phyloP scores from a whole-genome alignment of 2,329 filamentous ascomycete species.

The Gaeumannomyces sp. region DNA sequence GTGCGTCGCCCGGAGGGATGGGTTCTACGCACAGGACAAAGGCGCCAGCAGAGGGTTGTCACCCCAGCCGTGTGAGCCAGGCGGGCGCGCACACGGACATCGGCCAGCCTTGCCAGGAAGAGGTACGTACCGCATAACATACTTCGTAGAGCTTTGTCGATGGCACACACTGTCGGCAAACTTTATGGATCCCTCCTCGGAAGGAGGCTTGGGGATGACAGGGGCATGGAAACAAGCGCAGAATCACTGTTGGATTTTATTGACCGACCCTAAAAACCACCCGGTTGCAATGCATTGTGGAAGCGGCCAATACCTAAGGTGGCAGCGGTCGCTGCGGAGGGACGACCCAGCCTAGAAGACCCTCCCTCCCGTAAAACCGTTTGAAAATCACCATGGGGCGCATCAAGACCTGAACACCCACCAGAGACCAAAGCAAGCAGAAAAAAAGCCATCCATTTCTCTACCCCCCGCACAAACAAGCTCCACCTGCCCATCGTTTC shows the following conservation, averaged over 20 bases:
- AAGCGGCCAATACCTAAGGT: conserved; percentile 10
- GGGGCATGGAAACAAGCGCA: not conserved
- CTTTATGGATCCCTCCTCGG: not conserved
- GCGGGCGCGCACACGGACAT: not conserved
- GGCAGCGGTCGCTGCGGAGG: conserved; percentile 2
- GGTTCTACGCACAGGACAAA: not conserved
- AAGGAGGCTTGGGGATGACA: no score
- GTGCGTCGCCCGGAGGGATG: not conserved
- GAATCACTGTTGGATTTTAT: conserved; percentile 12
- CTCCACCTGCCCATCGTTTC: not conserved
- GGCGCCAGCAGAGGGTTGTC: not conserved
- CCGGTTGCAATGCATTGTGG: conserved; percentile 11
- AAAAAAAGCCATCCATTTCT: conserved; percentile 8
- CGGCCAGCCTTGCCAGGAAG: not conserved
- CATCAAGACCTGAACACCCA: conserved; percentile 13
- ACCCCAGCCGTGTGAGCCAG: no score
- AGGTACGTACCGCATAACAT: not conserved
- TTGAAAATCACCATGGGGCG: conserved; percentile 8
- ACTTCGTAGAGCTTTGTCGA: not conserved
- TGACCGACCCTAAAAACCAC: conserved; percentile 11
- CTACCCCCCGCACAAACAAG: not conserved
- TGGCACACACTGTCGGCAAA: not conserved
- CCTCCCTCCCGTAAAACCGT: conserved; percentile 5
- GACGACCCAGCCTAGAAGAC: not conserved
- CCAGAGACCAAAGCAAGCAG: conserved; percentile 12